Conservation (phyloP, 441 rosid genomes). For the Corymbia citriodora region DNA sequence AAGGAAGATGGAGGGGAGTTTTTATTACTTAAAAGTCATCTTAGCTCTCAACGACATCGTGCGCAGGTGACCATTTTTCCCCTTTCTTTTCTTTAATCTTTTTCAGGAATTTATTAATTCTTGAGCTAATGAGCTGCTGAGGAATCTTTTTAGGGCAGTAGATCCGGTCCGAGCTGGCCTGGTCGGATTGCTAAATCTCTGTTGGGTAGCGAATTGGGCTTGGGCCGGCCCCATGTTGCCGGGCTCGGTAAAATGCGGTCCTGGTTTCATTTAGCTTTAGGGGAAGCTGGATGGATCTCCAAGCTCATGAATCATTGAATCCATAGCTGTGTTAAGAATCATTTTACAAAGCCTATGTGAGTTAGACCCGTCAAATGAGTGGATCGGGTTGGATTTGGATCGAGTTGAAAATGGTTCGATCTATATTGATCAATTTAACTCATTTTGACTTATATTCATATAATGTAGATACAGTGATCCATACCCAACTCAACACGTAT, state of each 20-base stretch:
- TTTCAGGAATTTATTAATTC: background rate
- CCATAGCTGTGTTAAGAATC: background rate
- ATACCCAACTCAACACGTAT: no score
- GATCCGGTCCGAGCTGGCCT: background rate
- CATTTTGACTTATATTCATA: no score
- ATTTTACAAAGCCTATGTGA: fast-evolving
- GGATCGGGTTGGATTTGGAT: no score
- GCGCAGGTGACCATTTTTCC: background rate
- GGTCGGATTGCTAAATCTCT: background rate
- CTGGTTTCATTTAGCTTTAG: background rate
- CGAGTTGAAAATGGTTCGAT: no score
- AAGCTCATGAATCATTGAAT: background rate
- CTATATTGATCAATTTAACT: no score
- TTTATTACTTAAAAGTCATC: background rate
- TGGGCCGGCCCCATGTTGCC: background rate
- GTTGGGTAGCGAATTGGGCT: background rate
- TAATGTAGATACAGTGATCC: no score
- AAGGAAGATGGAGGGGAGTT: background rate
- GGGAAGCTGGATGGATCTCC: background rate
- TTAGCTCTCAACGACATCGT: background rate
- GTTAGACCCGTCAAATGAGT: no score
- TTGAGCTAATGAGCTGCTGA: background rate
- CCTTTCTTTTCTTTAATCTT: background rate
- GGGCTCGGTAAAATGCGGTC: background rate
- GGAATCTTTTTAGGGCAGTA: background rate